Base-by-base conservation (phyloP, 2,329 filamentous ascomycete genomes). In the Colletotrichum ledebouriae region DNA sequence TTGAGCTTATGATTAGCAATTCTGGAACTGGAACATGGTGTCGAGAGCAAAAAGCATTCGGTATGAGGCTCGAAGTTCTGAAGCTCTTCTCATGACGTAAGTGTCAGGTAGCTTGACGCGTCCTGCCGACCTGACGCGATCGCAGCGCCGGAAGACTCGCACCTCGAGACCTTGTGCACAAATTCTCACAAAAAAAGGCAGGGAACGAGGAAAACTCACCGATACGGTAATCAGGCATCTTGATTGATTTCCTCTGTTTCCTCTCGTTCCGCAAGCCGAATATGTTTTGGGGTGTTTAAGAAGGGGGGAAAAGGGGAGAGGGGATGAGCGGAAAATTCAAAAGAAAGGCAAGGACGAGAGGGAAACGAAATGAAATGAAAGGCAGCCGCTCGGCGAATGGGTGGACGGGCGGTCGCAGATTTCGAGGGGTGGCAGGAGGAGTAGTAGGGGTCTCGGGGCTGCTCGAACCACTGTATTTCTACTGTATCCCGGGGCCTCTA, bases 201-300 rank as follows among this genome's bases (percentile, higher is more conserved):
- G 9, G 15, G 41, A 25, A 20, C 7, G 9, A 34, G 22, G 63
- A 42, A 56, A 57, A 76, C 82, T 73, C 77, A 85, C 83, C 83
- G 68, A 85, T 76, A 66, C 84, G 81, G 72, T 85, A 85, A 63
- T 80, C 75, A 70, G 80, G 78, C 83, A 85, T 85, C 12, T 73
- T 77, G 71, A 63, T 13, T 34, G 41, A 15, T 46, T 39, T 42
- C 17, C 10, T 42, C 15, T 56, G 11, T 11, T 29, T 42, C 15
- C 42, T 6, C 7, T 11, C 7, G 47, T 39, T 12, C 6, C 9
- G 25, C 12, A 34, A 25, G 29, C 56, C 9, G 55, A n/a, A 17
- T 25, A 15, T 34, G 37, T 10, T 49, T 39, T 34, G 6, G 22
- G 49, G 6, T 13, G n/a, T 52, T 29, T 29, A 12, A 34, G 33